Evolutionary conservation across 176 grass and related monocot genomes (phyloP).

Genomic region (Avena atlantica): DNA sequence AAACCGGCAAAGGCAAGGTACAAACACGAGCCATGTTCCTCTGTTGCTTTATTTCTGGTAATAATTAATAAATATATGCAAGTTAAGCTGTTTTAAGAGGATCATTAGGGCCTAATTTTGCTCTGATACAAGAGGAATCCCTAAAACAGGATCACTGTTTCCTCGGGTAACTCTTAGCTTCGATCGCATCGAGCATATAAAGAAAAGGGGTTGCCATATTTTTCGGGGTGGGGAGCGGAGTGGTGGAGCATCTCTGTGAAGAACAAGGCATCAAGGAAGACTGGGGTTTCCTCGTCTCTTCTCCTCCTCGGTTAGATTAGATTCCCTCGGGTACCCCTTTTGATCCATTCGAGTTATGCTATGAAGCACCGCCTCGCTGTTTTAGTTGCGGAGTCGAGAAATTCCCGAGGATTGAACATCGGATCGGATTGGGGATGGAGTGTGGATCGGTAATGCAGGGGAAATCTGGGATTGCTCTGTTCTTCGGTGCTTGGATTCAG

Average conservation of each 20-base stretch:
- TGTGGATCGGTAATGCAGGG: constrained; percentile 36
- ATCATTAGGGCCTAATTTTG: constrained; percentile 25
- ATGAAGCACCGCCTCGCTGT: not conserved
- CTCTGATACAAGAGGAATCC: not conserved
- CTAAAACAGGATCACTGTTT: not conserved
- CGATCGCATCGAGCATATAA: constrained; percentile 27
- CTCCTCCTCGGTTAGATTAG: not conserved
- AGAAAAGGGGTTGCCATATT: not conserved
- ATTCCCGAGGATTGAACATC: not conserved
- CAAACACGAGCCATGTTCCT: constrained; percentile 22
- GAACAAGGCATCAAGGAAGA: not conserved
- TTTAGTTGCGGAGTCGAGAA: not conserved
- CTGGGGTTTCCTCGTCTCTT: not conserved
- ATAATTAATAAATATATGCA: not conserved
- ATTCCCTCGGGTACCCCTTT: not conserved
- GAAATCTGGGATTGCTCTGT: constrained; percentile 31
- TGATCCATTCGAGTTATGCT: not conserved
- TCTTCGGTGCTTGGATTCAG: constrained; percentile 24
- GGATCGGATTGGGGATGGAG: constrained; percentile 46
- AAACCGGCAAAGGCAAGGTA: constrained; percentile 30
- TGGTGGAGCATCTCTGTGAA: not conserved
- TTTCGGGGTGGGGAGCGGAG: not conserved
- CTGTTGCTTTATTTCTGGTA: constrained; percentile 4
- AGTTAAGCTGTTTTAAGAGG: constrained; percentile 7
- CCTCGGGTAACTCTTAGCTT: constrained; percentile 22